These are phyloP conservation scores for Ophiocordyceps robertsii DNA, from an alignment of 2,329 filamentous ascomycete genomes.

Conservation along the genomic window DNA sequence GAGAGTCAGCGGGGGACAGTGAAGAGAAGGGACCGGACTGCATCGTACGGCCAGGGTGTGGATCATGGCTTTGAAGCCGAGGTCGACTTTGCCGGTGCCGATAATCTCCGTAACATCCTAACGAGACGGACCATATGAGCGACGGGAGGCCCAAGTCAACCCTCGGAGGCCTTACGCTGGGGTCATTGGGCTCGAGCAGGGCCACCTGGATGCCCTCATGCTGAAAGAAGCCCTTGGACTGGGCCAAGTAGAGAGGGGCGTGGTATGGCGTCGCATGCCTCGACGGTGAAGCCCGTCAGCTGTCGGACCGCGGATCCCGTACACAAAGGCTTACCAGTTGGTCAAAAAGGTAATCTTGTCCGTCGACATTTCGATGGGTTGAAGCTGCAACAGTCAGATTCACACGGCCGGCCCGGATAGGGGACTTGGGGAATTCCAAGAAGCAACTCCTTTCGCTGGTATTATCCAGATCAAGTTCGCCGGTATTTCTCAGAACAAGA, in stretches of 20 bases:
- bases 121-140: neutral
- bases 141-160: neutral
- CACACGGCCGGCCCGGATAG: constrained; percentile 13
- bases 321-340: constrained; percentile 68
- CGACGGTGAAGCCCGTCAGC: constrained; percentile 3
- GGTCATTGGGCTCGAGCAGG: constrained; percentile 66
- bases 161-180: constrained; percentile 40
- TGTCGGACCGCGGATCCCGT: neutral
- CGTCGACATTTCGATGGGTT: constrained; percentile 53
- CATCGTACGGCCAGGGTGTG: constrained; percentile 55
- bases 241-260: constrained; percentile 63
- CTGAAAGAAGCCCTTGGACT: constrained; percentile 61
- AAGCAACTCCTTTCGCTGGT: constrained; percentile 82
- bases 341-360: constrained; percentile 78
- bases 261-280: constrained; percentile 78
- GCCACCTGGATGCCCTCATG: constrained; percentile 68
- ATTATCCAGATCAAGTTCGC: constrained; percentile 80
- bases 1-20: neutral
- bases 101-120: constrained; percentile 74
- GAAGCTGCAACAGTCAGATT: constrained; percentile 36
- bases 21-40: too few relatives aligned
- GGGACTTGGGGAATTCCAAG: constrained; percentile 34
- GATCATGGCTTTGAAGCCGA: constrained; percentile 77
- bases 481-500: constrained; percentile 61
- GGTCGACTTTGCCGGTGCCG: constrained; percentile 60